phyloP scores from a whole-genome alignment of 306 rosid genomes.

The Pterocarpus macrocarpus region DNA sequence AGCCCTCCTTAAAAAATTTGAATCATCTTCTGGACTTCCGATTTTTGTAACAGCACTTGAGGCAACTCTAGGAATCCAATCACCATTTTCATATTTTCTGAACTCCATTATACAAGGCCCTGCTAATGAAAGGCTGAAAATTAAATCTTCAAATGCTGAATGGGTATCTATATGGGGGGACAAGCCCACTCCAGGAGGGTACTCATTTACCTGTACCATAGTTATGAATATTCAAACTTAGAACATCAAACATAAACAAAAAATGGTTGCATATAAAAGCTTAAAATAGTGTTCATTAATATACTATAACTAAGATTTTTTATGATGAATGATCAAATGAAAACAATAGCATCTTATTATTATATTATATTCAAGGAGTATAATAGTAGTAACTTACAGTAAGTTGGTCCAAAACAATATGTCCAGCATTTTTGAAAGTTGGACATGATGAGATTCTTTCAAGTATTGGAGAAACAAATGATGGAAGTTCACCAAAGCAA shows the following conservation, averaged over 20 bases:
- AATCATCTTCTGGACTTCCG: slow-evolving; percentile 59
- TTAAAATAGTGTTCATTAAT: background rate
- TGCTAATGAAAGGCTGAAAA: slow-evolving; percentile 94
- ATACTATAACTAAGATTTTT: background rate
- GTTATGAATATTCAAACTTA: slow-evolving; percentile 40
- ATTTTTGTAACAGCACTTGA: slow-evolving; percentile 49
- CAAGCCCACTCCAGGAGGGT: slow-evolving; percentile 96
- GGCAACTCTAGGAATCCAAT: slow-evolving; percentile 55
- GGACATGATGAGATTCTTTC: slow-evolving; percentile 71
- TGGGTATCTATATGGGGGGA: slow-evolving; percentile 98
- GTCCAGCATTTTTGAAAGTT: slow-evolving; percentile 47
- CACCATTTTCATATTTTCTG: slow-evolving; percentile 68
- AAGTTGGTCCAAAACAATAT: slow-evolving; percentile 78
- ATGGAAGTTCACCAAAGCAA: slow-evolving; percentile 79
- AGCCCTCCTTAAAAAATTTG: slow-evolving; percentile 65
- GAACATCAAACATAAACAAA: slow-evolving; percentile 30
- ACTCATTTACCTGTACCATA: slow-evolving; percentile 85
- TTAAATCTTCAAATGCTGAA: slow-evolving; percentile 95
- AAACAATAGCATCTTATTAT: slow-evolving; percentile 14
- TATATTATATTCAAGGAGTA: slow-evolving; percentile 7
- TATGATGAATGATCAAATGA: slow-evolving; percentile 10
- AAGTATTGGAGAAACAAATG: slow-evolving; percentile 72
- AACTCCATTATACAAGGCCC: slow-evolving; percentile 99
- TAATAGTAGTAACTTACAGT: slow-evolving; percentile 60
- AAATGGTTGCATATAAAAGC: slow-evolving; percentile 17